A percentile compares a stretch with the other conserved stretches of the same genome.
These are phyloP conservation scores for Cyclotella distinguenda DNA, from an alignment of 108 stramenopile species.

Conservation along the genomic window DNA sequence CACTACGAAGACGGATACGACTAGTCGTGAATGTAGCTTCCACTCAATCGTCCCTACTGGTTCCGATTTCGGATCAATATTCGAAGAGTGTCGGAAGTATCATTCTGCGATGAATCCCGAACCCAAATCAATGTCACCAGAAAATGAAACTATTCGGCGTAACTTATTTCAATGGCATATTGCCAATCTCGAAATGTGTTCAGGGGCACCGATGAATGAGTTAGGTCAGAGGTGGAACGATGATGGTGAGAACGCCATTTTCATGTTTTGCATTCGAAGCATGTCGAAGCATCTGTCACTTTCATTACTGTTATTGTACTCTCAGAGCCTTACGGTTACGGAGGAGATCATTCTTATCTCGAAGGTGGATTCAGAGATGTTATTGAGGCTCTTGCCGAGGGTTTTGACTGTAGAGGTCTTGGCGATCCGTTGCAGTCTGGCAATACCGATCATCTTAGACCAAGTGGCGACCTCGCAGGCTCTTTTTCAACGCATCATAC, in stretches of 20 bases:
- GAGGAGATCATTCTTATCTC: constrained; percentile 88
- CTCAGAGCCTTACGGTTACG: constrained; percentile 83
- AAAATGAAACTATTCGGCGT: constrained; percentile 19
- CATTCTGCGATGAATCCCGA: background rate
- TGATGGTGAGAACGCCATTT: constrained; percentile 14
- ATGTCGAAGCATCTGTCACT: too few species aligned
- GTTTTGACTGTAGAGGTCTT: constrained; percentile 66
- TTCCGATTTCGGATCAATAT: constrained; percentile 33
- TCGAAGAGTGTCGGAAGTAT: constrained; percentile 41
- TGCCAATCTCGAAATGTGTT: constrained; percentile 88
- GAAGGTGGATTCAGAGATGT: constrained; percentile 73
- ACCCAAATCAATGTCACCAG: background rate
- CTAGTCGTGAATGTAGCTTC: background rate
- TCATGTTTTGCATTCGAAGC: background rate
- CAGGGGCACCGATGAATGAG: constrained; percentile 73
- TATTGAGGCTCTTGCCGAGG: constrained; percentile 70
- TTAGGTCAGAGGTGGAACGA: constrained; percentile 90
- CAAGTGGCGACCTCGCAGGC: constrained; percentile 38
- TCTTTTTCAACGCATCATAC: background rate
- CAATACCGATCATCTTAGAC: constrained; percentile 5
- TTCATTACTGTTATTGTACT: background rate
- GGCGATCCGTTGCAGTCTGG: constrained; percentile 13
- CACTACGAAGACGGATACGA: too few species aligned
- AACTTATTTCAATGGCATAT: constrained; percentile 87
- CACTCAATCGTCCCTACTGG: too few species aligned